Evolutionary conservation across 441 rosid species (phyloP).

Genomic region (Pelargonium australe): DNA sequence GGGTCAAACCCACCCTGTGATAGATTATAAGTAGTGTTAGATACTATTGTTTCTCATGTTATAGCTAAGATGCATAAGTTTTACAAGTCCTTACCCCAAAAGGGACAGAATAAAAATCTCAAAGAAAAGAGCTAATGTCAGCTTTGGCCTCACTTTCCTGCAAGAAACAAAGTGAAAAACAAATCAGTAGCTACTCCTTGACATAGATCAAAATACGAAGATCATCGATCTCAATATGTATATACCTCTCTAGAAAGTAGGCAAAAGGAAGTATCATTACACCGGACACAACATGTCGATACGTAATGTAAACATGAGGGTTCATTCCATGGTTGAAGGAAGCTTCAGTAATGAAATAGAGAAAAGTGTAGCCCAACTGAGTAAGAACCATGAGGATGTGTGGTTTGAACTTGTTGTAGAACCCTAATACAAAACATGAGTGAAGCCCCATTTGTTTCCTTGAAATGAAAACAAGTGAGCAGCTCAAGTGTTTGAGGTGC

Average conservation of each 20-base stretch:
- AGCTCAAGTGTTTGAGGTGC: too few relatives aligned
- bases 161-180: slow-evolving; percentile 5
- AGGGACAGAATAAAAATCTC: slow-evolving; percentile 61
- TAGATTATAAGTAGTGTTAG: neutral
- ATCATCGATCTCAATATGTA: neutral
- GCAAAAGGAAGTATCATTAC: slow-evolving; percentile 52
- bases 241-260: slow-evolving; percentile 52
- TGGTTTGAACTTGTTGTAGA: slow-evolving; percentile 38
- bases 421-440: neutral
- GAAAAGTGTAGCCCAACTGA: too few relatives aligned
- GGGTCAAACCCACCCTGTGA: slow-evolving; percentile 39
- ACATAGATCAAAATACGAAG: neutral
- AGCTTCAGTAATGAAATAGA: slow-evolving; percentile 53
- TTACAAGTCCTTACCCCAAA: slow-evolving; percentile 36
- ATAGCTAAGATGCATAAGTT: neutral
- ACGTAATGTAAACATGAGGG: slow-evolving; percentile 60
- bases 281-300: slow-evolving; percentile 46
- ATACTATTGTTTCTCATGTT: neutral
- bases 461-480: too few relatives aligned
- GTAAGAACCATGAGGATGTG: slow-evolving; percentile 52
- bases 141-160: slow-evolving; percentile 56
- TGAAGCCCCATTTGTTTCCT: slow-evolving; percentile 14
- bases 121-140: slow-evolving; percentile 42
- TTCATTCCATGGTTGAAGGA: slow-evolving; percentile 61
- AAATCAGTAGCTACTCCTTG: too few relatives aligned